Conservation (phyloP, 345 rosid species). For the Pistacia atlantica region DNA sequence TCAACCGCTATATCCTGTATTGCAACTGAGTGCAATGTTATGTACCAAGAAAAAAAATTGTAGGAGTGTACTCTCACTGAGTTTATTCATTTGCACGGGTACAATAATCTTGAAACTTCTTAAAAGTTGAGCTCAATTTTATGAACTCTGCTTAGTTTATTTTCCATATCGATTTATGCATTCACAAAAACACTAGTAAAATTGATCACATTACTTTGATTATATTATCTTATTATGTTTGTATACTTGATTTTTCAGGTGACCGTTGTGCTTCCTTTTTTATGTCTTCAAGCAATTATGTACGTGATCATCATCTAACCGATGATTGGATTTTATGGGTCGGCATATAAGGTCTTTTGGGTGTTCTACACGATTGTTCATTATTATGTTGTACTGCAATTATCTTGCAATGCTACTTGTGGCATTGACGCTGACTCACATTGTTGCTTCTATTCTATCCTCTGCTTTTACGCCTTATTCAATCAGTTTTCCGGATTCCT, state of each 20-base stretch:
- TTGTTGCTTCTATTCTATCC: conserved; percentile 29
- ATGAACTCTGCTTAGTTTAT: too few relatives aligned
- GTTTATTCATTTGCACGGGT: conserved; percentile 16
- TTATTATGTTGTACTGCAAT: background rate
- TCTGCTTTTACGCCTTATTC: conserved; percentile 26
- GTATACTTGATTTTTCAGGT: conserved; percentile 14
- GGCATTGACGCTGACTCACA: conserved; percentile 31
- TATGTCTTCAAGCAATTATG: conserved; percentile 15
- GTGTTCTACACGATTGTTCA: conserved; percentile 25
- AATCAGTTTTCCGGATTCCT: conserved; percentile 39
- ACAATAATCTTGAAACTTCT: background rate
- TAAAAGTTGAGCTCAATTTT: background rate
- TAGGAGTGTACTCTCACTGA: conserved; percentile 13
- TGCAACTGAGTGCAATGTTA: conserved; percentile 8
- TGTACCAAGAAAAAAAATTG: conserved; percentile 7
- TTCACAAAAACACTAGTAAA: too few relatives aligned
- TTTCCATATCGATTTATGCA: too few relatives aligned
- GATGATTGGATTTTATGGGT: conserved; percentile 35
- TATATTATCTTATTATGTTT: too few relatives aligned
- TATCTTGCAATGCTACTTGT: conserved; percentile 26
- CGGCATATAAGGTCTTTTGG: conserved; percentile 37
- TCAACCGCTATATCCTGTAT: background rate
- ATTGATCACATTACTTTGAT: too few relatives aligned
- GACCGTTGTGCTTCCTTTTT: conserved; percentile 25
- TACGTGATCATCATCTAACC: conserved; percentile 34